Conservation (phyloP, 2,329 filamentous ascomycete genomes). For the Aspergillus ochraceoroseus region DNA sequence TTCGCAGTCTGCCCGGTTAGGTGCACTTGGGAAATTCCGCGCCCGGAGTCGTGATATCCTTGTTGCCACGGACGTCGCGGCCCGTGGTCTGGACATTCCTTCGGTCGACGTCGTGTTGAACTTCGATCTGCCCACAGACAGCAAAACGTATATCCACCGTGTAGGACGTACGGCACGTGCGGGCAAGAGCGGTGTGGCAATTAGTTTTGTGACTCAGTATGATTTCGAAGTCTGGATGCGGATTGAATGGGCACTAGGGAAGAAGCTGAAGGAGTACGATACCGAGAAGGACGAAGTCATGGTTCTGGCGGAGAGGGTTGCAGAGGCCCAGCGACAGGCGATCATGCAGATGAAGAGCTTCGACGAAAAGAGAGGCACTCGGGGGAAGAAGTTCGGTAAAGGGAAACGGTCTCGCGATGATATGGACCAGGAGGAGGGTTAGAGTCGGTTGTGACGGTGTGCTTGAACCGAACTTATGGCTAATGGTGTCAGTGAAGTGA, state of each 20-base stretch:
- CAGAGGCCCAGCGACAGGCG: slow-evolving; percentile 76
- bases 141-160: slow-evolving; percentile 85
- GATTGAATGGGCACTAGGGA: slow-evolving; percentile 76
- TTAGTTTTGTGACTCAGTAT: slow-evolving; percentile 81
- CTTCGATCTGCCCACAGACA: slow-evolving; percentile 75
- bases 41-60: slow-evolving; percentile 75
- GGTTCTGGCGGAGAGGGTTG: slow-evolving; percentile 70
- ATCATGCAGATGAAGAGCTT: slow-evolving; percentile 76
- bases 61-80: slow-evolving; percentile 86
- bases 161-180: slow-evolving; percentile 85
- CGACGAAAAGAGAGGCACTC: slow-evolving; percentile 60
- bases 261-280: slow-evolving; percentile 65
- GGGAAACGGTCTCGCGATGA: slow-evolving; percentile 55
- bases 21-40: slow-evolving; percentile 86
- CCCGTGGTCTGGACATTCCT: slow-evolving; percentile 86
- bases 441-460: too few relatives aligned
- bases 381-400: slow-evolving; percentile 49
- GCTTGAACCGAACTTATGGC: too few relatives aligned
- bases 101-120: slow-evolving; percentile 86
- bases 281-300: slow-evolving; percentile 78
- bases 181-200: slow-evolving; percentile 74
- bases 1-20: slow-evolving; percentile 78
- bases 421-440: slow-evolving; percentile 74
- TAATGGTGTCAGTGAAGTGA: too few relatives aligned
- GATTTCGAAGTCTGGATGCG: slow-evolving; percentile 74